Evolutionary conservation across 2,329 filamentous ascomycete genomes (phyloP), one percentile per base, ranked within the genome.

Genomic region (Xylaria sp.): DNA sequence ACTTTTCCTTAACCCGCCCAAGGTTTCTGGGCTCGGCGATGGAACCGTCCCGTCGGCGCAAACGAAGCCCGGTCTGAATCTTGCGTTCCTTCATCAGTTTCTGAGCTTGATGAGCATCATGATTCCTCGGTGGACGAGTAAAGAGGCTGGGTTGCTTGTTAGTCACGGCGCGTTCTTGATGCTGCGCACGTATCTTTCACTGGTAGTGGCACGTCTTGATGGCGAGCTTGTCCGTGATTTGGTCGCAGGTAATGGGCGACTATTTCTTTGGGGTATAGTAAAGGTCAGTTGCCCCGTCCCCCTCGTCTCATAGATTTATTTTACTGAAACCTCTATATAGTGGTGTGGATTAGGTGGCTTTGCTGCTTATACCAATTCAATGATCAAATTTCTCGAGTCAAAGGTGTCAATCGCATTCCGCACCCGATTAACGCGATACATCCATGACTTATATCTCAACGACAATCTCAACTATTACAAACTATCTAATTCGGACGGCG

Each of bases 331-430:
- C 62, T 27, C 10, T 61, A 9, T 63, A 59, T 60, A 89, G 85
- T 99, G 96, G 96, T 94, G 94, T 72, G 94, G 95, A 2, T 91
- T 99, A 42, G 96, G 96, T 50, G 93, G 92, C 2, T 90, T 98
- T 71, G 95, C 94, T 9, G 97, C 95, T 0, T 99, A 99, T 78
- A 98, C 95, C 60, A 99, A 99, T 80, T 94, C 95, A 63, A 98
- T 97, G 92, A 99, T 99, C 85, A 98, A 98, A 81, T 99, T 93
- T 82, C 87, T 99, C 71, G 95, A 99, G 81, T 95, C 93, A 60
- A 99, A 99, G 83, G 94, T 99, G 63, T 97, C 95, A 6, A 99
- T 99, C 73, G 95, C 97, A 40, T 99, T 99, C 86, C 91, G 96
- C 50, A 99, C 96, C 4, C 90, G 96, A 12, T 86, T 99, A 16